Conservation (phyloP, 805 yeast species). For the Dipodascopsis tothii region DNA sequence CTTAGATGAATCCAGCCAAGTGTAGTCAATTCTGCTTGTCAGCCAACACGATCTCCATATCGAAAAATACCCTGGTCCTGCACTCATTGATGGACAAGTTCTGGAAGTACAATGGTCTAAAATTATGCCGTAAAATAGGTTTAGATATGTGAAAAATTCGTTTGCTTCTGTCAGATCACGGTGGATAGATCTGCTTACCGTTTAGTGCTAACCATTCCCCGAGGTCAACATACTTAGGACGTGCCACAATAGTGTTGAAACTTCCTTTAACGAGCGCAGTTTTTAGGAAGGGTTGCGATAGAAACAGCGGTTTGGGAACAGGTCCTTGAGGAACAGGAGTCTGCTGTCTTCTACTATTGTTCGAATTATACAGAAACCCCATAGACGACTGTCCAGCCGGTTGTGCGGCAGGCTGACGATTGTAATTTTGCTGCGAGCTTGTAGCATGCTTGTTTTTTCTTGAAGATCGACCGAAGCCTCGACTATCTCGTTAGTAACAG, state of each 20-base stretch:
- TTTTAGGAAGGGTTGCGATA: slow-evolving; percentile 87
- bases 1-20: slow-evolving; percentile 79
- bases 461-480: slow-evolving; percentile 55
- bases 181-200: slow-evolving; percentile 14
- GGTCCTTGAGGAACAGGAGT: slow-evolving; percentile 3
- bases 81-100: slow-evolving; percentile 86
- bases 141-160: slow-evolving; percentile 77
- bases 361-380: slow-evolving; percentile 9
- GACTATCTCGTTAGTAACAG: slow-evolving; percentile 24
- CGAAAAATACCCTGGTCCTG: slow-evolving; percentile 60
- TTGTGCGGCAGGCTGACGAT: slow-evolving; percentile 15
- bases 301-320: slow-evolving; percentile 49
- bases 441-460: slow-evolving; percentile 39
- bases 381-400: slow-evolving; percentile 18
- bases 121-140: slow-evolving; percentile 83
- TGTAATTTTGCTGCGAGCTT: slow-evolving; percentile 22
- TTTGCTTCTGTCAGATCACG: slow-evolving; percentile 41
- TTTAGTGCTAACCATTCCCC: slow-evolving; percentile 96
- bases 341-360: slow-evolving; percentile 4
- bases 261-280: slow-evolving; percentile 95
- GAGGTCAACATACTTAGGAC: slow-evolving; percentile 88
- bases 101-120: slow-evolving; percentile 88
- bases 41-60: background rate
- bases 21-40: slow-evolving; percentile 52
- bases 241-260: slow-evolving; percentile 87